Conservation (phyloP, 495 filamentous ascomycete genomes). For the Hamigera avellanea region DNA sequence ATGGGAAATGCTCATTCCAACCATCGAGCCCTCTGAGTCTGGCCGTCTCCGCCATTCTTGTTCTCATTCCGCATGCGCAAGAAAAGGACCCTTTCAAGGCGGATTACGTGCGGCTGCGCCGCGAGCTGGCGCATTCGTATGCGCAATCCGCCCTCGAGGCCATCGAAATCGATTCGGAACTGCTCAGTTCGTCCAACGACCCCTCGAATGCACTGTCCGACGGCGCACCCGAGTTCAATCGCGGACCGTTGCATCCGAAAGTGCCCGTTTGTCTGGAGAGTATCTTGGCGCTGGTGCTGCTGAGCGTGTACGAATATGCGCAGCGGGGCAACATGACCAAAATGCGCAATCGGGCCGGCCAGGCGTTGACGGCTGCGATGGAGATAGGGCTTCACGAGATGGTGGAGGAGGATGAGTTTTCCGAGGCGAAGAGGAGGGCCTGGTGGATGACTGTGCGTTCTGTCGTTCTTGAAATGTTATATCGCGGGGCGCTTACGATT, state of each 20-base stretch:
- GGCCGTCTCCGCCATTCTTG: constrained; percentile 34
- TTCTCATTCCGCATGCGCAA: constrained; percentile 32
- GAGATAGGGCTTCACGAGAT: constrained; percentile 26
- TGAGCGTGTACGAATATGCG: constrained; percentile 40
- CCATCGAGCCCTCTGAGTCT: constrained; percentile 28
- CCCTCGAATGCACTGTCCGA: no score
- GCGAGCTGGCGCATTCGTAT: constrained; percentile 32
- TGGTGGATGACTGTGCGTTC: constrained; percentile 44
- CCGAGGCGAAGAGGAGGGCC: constrained; percentile 29
- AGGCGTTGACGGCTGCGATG: constrained; percentile 33
- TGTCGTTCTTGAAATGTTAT: no score
- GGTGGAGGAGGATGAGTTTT: constrained; percentile 27
- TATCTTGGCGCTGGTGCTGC: constrained; percentile 32
- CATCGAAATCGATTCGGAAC: constrained; percentile 33
- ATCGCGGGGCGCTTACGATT: no score
- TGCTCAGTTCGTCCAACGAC: constrained; percentile 24
- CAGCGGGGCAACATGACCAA: constrained; percentile 39
- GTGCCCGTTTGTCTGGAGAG: constrained; percentile 32
- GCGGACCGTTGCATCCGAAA: constrained; percentile 35
- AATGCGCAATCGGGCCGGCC: constrained; percentile 34
- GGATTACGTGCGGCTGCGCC: constrained; percentile 27
- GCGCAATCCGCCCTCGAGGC: constrained; percentile 32
- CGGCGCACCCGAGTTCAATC: no score
- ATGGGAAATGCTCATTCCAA: no score
- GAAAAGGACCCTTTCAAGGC: constrained; percentile 20